Evolutionary conservation across 1,139 yeast species (phyloP), one percentile per base, ranked within the genome.

Genomic region (Taphrina flavorubra): DNA sequence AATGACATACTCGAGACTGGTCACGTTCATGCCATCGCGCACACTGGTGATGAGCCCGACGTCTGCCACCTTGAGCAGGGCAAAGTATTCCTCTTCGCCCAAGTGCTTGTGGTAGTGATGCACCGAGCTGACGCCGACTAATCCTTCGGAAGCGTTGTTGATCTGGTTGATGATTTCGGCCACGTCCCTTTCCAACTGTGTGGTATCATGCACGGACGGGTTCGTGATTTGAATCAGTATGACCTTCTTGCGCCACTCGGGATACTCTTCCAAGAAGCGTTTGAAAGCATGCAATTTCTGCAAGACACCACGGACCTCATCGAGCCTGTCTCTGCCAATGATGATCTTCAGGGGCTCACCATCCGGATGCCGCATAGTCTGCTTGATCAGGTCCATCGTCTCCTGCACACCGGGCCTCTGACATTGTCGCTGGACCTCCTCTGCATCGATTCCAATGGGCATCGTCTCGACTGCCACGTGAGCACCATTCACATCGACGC

Each of bases 21-120:
- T 94, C 13, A 97, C 92, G 79, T 92, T 94, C 90, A 94, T 92
- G 70, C 98, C 98, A 76, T 94, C 99, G 76, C 99, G 86, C 40
- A 92, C 88, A 1, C 96, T 88, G 0, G 97, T 91, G 72, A 91
- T 90, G 70, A 94, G 80, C 31, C 97, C 94, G 73, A 94, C 80
- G 76, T 94, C 98, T 0, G 98, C 98, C 14, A 87, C 94, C 72
- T 97, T 82, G 71, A 94, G 81, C 68, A 95, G 80, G 0, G 98
- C 97, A 72, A 90, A 82, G 77, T 94, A 95, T 77, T 94, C 99
- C 70, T 89, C 95, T 73, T 89, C 87, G 46, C 89, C 92, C 72
- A 94, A 85, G 75, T 96, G 86, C 84, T 91, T 88, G 75, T 94
- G 96, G 78, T 90, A 94, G 77, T 92, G 97, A 74, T 90, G 89